phyloP scores from a whole-genome alignment of 1,284 basidiomycete species.

The Leccinum subrobustum region DNA sequence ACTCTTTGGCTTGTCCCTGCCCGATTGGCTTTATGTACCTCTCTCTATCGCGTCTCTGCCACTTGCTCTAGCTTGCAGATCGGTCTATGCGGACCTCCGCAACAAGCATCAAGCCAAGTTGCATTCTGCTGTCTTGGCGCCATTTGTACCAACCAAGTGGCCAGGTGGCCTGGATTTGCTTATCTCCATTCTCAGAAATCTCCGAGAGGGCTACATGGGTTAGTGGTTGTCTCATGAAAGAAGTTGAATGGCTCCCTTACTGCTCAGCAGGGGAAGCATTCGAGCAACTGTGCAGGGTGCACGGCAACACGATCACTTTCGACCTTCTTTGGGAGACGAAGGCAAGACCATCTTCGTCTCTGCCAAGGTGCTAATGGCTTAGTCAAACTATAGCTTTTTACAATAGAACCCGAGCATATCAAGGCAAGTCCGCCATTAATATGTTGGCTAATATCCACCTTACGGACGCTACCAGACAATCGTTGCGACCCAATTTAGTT shows the following conservation, averaged over 20 bases:
- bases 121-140: conserved; percentile 34
- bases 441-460: not conserved
- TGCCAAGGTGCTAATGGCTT: not conserved
- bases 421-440: conserved; percentile 27
- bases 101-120: conserved; percentile 29
- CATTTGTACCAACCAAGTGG: conserved; percentile 30
- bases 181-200: conserved; percentile 18
- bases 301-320: conserved; percentile 34
- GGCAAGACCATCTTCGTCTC: conserved; percentile 18
- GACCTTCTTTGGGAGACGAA: conserved; percentile 34
- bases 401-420: conserved; percentile 41
- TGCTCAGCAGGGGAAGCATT: conserved; percentile 29
- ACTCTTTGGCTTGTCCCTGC: conserved; percentile 3
- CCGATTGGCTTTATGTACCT: conserved; percentile 19
- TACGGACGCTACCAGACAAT: conserved; percentile 25
- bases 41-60: conserved; percentile 30
- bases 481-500: conserved; percentile 40
- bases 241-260: not conserved
- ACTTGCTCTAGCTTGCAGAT: conserved; percentile 19
- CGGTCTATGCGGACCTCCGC: conserved; percentile 21
- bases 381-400: conserved; percentile 20
- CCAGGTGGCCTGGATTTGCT: conserved; percentile 37
- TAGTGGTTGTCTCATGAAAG: conserved; percentile 4
- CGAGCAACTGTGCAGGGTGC: conserved; percentile 11
- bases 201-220: conserved; percentile 37